Evolutionary conservation across 169 alveolate species (phyloP).

Genomic region (Amoebophrya sp.): DNA sequence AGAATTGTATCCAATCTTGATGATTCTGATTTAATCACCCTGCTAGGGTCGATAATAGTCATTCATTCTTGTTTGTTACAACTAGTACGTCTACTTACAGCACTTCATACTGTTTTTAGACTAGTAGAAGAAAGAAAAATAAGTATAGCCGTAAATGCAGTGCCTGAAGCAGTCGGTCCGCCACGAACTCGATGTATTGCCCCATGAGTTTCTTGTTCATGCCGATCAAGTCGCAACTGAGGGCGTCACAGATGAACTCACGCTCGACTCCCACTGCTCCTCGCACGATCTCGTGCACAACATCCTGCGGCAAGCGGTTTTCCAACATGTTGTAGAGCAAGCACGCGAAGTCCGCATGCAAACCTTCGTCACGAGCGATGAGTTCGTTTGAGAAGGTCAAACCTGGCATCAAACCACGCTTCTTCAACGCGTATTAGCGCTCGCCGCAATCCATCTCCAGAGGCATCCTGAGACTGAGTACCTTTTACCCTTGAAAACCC

Average conservation of each 20-base stretch:
- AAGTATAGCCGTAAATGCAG: too few species aligned
- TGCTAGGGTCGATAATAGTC: too few species aligned
- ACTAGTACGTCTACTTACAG: too few species aligned
- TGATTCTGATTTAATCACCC: too few species aligned
- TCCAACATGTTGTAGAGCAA: constrained; percentile 51
- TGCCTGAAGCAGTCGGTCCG: constrained; percentile 89
- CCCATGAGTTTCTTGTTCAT: constrained; percentile 34
- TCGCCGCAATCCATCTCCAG: too few species aligned
- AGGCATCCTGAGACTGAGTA: too few species aligned
- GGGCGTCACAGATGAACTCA: constrained; percentile 39
- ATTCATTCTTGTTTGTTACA: too few species aligned
- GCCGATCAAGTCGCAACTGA: constrained; percentile 37
- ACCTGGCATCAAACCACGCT: constrained; percentile 82
- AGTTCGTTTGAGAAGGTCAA: constrained; percentile 89
- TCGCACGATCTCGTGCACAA: constrained; percentile 34
- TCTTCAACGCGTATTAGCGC: too few species aligned
- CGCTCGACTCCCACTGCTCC: constrained; percentile 40
- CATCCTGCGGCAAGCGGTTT: constrained; percentile 34
- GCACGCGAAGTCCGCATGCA: constrained; percentile 98
- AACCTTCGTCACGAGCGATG: constrained; percentile 95
- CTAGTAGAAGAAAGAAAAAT: too few species aligned
- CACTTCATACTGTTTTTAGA: too few species aligned
- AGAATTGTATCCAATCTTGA: too few species aligned
- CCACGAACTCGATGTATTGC: constrained; percentile 83
- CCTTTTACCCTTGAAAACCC: too few species aligned